These are phyloP conservation scores for Phellopilus nigrolimitatus DNA, from an alignment of 1,284 basidiomycete species.

Conservation along the genomic window DNA sequence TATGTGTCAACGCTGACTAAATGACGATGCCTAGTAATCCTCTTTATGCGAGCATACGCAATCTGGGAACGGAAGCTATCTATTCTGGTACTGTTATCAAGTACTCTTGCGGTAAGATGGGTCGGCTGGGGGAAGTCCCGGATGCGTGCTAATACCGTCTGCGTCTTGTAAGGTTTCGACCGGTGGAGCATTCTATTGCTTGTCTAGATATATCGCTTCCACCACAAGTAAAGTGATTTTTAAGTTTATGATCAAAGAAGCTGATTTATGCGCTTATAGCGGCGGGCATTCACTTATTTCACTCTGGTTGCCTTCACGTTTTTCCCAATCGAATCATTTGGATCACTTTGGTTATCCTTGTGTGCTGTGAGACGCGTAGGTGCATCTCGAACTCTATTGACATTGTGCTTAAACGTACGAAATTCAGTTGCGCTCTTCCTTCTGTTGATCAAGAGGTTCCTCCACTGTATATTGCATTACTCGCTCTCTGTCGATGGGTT, in stretches of 20 bases:
- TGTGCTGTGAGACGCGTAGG: constrained; percentile 7
- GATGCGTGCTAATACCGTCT: neutral
- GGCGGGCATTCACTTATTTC: constrained; percentile 3
- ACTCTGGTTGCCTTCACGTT: constrained; percentile 6
- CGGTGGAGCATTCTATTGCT: neutral
- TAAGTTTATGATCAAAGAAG: neutral
- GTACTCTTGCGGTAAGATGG: neutral
- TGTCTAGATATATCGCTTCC: constrained; percentile 1
- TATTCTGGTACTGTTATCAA: neutral
- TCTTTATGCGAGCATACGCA: constrained; percentile 11
- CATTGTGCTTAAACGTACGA: neutral
- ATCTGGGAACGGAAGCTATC: constrained; percentile 2
- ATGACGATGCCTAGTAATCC: constrained; percentile 3
- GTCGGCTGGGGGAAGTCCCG: too few species aligned
- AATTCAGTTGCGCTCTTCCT: constrained; percentile 2
- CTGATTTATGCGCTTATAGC: neutral
- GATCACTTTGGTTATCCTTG: constrained; percentile 5
- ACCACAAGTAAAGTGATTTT: neutral
- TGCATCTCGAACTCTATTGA: neutral
- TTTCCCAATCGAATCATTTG: constrained; percentile 3
- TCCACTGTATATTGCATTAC: neutral
- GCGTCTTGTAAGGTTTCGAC: neutral
- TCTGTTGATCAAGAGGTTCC: neutral
- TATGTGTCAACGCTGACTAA: neutral
- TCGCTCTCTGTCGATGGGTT: neutral